These are phyloP conservation scores for Pichia sp. DNA, from an alignment of 1,139 yeast species.

Conservation along the genomic window DNA sequence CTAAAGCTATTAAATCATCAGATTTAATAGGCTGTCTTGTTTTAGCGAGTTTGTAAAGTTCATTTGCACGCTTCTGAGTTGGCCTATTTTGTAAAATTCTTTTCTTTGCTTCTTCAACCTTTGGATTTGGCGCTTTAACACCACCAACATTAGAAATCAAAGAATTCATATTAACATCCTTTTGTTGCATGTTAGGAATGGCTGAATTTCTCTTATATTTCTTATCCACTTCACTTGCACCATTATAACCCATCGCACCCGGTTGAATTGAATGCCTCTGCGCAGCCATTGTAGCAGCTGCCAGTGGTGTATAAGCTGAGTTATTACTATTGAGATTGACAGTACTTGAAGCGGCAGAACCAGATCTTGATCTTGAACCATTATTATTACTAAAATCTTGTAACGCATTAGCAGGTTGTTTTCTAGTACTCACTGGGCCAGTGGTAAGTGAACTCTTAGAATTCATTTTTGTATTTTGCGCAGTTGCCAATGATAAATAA, in stretches of 20 bases:
- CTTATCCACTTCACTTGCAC: not conserved
- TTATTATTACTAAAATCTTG: conserved; percentile 7
- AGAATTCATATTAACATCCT: not conserved
- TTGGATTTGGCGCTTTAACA: conserved; percentile 15
- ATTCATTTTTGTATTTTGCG: conserved; percentile 69
- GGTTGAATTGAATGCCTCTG: conserved; percentile 19
- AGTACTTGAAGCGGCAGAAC: conserved; percentile 10
- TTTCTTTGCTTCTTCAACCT: conserved; percentile 18
- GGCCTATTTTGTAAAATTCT: conserved; percentile 19
- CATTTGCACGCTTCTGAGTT: conserved; percentile 33
- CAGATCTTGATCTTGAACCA: conserved; percentile 12
- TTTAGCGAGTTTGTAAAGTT: conserved; percentile 39
- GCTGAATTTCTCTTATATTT: conserved; percentile 3
- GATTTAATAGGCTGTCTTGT: conserved; percentile 17
- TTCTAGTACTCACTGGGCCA: conserved; percentile 6
- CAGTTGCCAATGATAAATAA: conserved; percentile 63
- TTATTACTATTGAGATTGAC: not conserved
- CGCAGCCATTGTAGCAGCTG: conserved; percentile 28
- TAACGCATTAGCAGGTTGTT: conserved; percentile 6
- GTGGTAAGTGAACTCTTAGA: conserved; percentile 44
- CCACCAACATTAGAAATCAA: conserved; percentile 1
- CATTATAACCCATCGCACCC: not conserved
- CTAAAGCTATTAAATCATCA: conserved; percentile 11
- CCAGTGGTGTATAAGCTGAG: conserved; percentile 15
- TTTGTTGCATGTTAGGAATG: not conserved